Conservation (phyloP, 2,329 filamentous ascomycete genomes). For the Orbilia ellipsospora region DNA sequence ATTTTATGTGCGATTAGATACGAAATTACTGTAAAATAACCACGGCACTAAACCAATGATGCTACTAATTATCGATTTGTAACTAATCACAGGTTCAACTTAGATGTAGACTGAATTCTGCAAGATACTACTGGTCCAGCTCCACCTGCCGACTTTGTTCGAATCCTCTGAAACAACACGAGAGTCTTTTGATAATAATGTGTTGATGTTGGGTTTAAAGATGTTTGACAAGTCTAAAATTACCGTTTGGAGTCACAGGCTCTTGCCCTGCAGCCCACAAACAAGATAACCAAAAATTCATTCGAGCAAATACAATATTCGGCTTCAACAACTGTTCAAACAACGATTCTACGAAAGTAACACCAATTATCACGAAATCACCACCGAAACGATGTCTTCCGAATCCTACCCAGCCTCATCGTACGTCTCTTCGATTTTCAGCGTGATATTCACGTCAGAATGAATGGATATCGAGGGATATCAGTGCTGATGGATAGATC, state of each 20-base stretch:
- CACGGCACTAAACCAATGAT: too few relatives aligned
- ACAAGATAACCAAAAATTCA: constrained; percentile 34
- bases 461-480: constrained; percentile 6
- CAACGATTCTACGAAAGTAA: constrained; percentile 23
- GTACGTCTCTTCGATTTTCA: constrained; percentile 35
- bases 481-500: constrained; percentile 26
- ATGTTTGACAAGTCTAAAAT: constrained; percentile 18
- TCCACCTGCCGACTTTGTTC: too few relatives aligned
- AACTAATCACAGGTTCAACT: too few relatives aligned
- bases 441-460: background rate
- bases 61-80: too few relatives aligned
- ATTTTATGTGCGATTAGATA: background rate
- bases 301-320: constrained; percentile 45
- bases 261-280: constrained; percentile 55
- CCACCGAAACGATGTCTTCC: constrained; percentile 39
- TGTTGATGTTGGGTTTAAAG: constrained; percentile 13
- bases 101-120: too few relatives aligned
- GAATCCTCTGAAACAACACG: too few relatives aligned
- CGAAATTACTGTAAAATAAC: too few relatives aligned
- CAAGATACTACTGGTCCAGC: too few relatives aligned
- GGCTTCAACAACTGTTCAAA: constrained; percentile 28
- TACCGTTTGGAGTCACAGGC: constrained; percentile 32
- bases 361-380: constrained; percentile 28
- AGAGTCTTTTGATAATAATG: too few relatives aligned
- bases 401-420: constrained; percentile 19